A percentile compares a stretch with the other conserved stretches of the same genome.
Evolutionary conservation across 495 filamentous ascomycete species (phyloP).

Genomic region (Patellaria atrata): DNA sequence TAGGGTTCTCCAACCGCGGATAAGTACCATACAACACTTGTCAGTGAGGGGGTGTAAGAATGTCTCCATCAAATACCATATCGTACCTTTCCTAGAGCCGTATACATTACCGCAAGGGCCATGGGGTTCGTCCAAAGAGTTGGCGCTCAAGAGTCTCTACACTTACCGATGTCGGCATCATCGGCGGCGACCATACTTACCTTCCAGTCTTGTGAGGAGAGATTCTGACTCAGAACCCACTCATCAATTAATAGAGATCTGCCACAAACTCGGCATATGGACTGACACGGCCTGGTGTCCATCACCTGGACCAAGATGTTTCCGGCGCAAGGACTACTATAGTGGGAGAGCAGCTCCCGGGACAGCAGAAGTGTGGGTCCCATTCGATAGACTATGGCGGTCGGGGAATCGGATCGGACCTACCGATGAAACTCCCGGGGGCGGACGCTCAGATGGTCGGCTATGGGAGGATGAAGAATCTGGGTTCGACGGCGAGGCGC

Average conservation of each 20-base stretch:
- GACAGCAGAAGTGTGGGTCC: constrained; percentile 46
- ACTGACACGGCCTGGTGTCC: constrained; percentile 53
- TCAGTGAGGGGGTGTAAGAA: constrained; percentile 52
- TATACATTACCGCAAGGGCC: constrained; percentile 17
- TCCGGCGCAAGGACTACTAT: constrained; percentile 43
- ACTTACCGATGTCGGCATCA: constrained; percentile 49
- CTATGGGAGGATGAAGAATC: constrained; percentile 45
- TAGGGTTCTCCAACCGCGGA: constrained; percentile 37
- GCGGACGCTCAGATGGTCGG: constrained; percentile 30
- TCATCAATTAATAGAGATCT: constrained; percentile 47
- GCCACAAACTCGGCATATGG: constrained; percentile 46
- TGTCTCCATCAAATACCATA: constrained; percentile 50
- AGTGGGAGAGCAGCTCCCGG: constrained; percentile 37
- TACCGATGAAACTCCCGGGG: constrained; percentile 15
- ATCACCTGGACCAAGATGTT: constrained; percentile 44
- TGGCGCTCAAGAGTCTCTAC: constrained; percentile 46
- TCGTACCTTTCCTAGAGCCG: constrained; percentile 39
- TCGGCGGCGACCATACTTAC: constrained; percentile 42
- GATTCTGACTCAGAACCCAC: constrained; percentile 50
- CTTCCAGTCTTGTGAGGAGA: constrained; percentile 38
- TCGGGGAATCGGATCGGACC: constrained; percentile 45
- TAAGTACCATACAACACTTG: constrained; percentile 41
- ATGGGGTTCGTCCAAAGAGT: constrained; percentile 34
- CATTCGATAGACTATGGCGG: constrained; percentile 47
- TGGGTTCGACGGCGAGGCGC: constrained; percentile 40